Evolutionary conservation across 2,329 filamentous ascomycete genomes (phyloP).

Genomic region (Lecanicillium sp.): DNA sequence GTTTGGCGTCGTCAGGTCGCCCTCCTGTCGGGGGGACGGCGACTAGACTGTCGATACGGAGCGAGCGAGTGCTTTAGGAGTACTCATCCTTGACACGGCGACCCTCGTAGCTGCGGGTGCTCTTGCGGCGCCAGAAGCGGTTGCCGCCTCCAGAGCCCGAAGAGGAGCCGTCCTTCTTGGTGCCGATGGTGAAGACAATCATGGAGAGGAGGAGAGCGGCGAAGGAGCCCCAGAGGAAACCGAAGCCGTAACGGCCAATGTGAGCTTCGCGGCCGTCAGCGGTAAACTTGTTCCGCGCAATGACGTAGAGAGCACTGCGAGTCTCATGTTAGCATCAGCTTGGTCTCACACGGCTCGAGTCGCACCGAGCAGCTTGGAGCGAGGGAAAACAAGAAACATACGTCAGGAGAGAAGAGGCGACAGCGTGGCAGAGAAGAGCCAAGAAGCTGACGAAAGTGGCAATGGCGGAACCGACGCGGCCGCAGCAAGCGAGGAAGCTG

Average conservation of each 20-base stretch:
- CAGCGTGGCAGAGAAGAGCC: slow-evolving; percentile 62
- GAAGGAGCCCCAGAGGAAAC: slow-evolving; percentile 70
- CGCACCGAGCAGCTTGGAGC: not conserved
- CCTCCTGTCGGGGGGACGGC: not conserved
- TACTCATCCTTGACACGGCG: slow-evolving; percentile 67
- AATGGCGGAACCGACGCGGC: slow-evolving; percentile 63
- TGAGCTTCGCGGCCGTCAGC: slow-evolving; percentile 47
- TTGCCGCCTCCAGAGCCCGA: slow-evolving; percentile 24
- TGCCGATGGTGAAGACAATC: slow-evolving; percentile 61
- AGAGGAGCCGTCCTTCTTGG: slow-evolving; percentile 35
- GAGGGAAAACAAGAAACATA: slow-evolving; percentile 34
- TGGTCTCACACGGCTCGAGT: no score
- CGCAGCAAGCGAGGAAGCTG: slow-evolving; percentile 63
- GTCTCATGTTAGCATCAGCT: slow-evolving; percentile 7
- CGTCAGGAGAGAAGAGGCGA: slow-evolving; percentile 71
- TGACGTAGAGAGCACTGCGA: slow-evolving; percentile 53
- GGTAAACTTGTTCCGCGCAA: slow-evolving; percentile 62
- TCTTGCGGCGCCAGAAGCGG: slow-evolving; percentile 27
- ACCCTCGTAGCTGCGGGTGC: slow-evolving; percentile 37
- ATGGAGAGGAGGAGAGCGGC: slow-evolving; percentile 60
- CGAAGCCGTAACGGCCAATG: slow-evolving; percentile 65
- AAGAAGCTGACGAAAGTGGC: slow-evolving; percentile 51
- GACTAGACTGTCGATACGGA: not conserved
- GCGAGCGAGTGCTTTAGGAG: slow-evolving; percentile 33
- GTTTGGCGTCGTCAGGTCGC: not conserved